Conservation (phyloP, 495 filamentous ascomycete species). For the Baudoinia panamericana region DNA sequence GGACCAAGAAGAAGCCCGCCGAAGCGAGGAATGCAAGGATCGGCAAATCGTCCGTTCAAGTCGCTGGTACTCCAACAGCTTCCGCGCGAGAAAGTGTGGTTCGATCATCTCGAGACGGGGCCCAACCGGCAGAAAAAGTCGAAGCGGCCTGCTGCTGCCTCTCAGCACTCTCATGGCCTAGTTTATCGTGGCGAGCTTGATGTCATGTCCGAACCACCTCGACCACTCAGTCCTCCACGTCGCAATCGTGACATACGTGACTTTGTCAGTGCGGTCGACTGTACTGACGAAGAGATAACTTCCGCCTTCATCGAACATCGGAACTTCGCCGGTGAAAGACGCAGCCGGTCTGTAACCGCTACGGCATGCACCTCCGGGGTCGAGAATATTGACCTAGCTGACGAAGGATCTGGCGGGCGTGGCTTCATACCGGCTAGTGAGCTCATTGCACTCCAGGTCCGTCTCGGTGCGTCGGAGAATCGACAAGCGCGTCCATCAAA, state of each 20-base stretch:
- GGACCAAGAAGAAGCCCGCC: constrained; percentile 6
- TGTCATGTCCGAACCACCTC: constrained; percentile 12
- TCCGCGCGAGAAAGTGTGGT: constrained; percentile 23
- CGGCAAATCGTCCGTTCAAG: constrained; percentile 28
- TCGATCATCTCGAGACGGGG: constrained; percentile 19
- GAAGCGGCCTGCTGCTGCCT: not conserved
- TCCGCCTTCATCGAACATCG: constrained; percentile 1
- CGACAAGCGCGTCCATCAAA: not conserved
- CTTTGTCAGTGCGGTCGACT: constrained; percentile 14
- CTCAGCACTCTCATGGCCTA: constrained; percentile 1
- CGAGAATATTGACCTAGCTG: constrained; percentile 6
- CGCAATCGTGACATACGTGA: constrained; percentile 25
- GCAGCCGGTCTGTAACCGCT: not conserved
- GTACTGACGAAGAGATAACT: not conserved
- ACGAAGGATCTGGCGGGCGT: not conserved
- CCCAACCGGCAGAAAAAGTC: not conserved
- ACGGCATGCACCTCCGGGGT: not conserved
- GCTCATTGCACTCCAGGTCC: constrained; percentile 6
- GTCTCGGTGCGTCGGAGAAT: not conserved
- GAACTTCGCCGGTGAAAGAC: not conserved
- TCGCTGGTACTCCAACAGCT: constrained; percentile 24
- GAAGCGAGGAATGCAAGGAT: constrained; percentile 17
- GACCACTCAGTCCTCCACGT: constrained; percentile 10
- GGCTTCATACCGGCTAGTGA: constrained; percentile 17
- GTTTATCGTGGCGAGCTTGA: constrained; percentile 16